Percentiles rank a stretch among this genome's conserved stretches.
These are phyloP conservation scores for Thalassiosira sp. DNA, from an alignment of 352 stramenopile species.

Conservation along the genomic window DNA sequence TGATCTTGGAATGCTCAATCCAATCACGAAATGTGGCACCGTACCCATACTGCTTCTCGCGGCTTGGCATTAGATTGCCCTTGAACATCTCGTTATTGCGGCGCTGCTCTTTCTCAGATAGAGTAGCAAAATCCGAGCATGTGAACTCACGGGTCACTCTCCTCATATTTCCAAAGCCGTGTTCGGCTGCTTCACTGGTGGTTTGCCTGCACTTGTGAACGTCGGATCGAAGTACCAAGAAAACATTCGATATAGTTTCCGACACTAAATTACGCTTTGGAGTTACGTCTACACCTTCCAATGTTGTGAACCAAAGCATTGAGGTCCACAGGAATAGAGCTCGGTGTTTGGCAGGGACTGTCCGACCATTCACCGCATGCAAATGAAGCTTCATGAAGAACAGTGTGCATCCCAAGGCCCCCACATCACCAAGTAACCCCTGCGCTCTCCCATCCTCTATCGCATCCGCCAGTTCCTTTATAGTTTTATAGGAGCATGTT, in stretches of 20 bases:
- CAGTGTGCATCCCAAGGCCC: background rate
- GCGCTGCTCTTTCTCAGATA: background rate
- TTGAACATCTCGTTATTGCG: background rate
- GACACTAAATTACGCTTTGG: conserved; percentile 14
- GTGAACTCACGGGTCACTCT: background rate
- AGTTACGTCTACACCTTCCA: background rate
- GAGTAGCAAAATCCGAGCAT: conserved; percentile 1
- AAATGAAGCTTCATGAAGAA: conserved; percentile 11
- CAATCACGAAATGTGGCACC: background rate
- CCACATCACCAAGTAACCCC: conserved; percentile 1
- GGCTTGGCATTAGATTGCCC: background rate
- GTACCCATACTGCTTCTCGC: background rate
- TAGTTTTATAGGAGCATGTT: background rate
- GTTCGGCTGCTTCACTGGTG: conserved; percentile 14
- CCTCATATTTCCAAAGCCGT: conserved; percentile 12
- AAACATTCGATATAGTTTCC: conserved; percentile 10
- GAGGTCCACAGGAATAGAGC: conserved; percentile 8
- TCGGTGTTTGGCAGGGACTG: conserved; percentile 10
- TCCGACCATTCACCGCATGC: conserved; percentile 14
- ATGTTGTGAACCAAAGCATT: conserved; percentile 16
- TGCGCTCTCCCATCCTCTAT: background rate
- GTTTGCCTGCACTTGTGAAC: background rate
- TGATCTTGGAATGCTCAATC: background rate
- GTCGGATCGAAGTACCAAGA: conserved; percentile 3
- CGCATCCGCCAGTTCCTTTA: background rate